Evolutionary conservation across 371 early-diverging fungal species (phyloP), one percentile per base, ranked within the genome.

Genomic region (Funneliformis caledonium): DNA sequence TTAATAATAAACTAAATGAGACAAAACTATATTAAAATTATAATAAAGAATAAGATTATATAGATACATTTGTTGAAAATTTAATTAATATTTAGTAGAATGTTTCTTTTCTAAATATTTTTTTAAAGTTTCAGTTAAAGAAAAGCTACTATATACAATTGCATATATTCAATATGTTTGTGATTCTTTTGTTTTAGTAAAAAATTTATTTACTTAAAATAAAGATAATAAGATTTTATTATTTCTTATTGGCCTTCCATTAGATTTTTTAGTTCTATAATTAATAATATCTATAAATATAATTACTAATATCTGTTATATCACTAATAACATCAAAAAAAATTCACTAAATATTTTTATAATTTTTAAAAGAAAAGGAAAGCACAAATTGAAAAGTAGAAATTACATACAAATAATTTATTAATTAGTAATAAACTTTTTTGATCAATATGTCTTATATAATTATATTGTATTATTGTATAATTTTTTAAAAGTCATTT

Each of bases 71-170:
- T 14, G 33, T 19, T 42, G 45, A 68, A 45, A 68, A 68, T 68
- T 68, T 45, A 68, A 8, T 59, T 68, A 43, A 43, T 42, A 68
- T 68, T 68, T 26, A 33, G 9, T 43, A 19, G 69, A 68, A 26
- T 68, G 69, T 42, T 68, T 68, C 5, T 19, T 68, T 68, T 42
- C 8, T 37, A 68, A 19, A 43, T 68, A 43, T 42, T 33, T 68
- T 68, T 68, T 68, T 68, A 68, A 68, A 68, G 69, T 68, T 16
- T 45, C 69, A 16, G 69, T 68, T 2, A 43, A 68, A 19, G 69
- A 43, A 42, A 12, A 19, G 19, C 42, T 42, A 45, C 42, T n/a
- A 68, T 68, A 68, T 42, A 45, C 42, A 42, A 11, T 37, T 68
- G 11, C 43, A 68, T 43, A 68, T 43, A 68, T 45, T 43, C 16